These are phyloP conservation scores for Hymenoscyphus scutula DNA, from an alignment of 2,329 filamentous ascomycete species.

Conservation along the genomic window DNA sequence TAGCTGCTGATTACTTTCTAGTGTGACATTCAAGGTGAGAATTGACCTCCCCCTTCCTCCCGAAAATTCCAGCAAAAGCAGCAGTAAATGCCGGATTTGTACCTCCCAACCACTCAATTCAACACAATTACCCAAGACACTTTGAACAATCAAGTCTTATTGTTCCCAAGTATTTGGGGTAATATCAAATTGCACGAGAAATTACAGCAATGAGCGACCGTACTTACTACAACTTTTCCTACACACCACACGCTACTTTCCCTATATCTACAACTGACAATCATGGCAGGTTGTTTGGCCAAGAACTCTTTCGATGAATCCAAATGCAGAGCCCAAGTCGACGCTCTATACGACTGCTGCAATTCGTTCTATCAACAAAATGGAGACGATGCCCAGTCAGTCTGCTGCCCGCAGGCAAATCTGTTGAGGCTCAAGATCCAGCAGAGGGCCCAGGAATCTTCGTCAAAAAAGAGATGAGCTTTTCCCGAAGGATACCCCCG, in stretches of 20 bases:
- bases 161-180: no score
- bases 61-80: no score
- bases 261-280: slow-evolving; percentile 1
- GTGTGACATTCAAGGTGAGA: slow-evolving; percentile 86
- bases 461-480: slow-evolving; percentile 6
- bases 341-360: slow-evolving; percentile 92
- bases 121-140: no score
- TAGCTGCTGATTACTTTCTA: slow-evolving; percentile 37
- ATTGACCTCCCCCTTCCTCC: background rate
- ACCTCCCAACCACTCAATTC: no score
- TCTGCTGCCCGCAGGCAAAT: slow-evolving; percentile 81
- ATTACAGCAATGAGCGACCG: no score
- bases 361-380: slow-evolving; percentile 79
- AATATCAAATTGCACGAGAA: no score
- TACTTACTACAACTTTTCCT: no score
- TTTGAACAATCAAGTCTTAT: no score
- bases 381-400: slow-evolving; percentile 72
- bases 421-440: slow-evolving; percentile 82
- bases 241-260: no score
- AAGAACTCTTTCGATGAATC: slow-evolving; percentile 84
- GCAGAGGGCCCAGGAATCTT: slow-evolving; percentile 49
- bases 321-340: slow-evolving; percentile 74
- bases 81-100: no score
- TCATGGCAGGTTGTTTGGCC: slow-evolving; percentile 69
- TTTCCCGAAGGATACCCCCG: background rate